A percentile compares a stretch with the other conserved stretches of the same genome.
These are phyloP conservation scores for Candida smagusa DNA, from an alignment of 1,139 yeast genomes.

Conservation along the genomic window DNA sequence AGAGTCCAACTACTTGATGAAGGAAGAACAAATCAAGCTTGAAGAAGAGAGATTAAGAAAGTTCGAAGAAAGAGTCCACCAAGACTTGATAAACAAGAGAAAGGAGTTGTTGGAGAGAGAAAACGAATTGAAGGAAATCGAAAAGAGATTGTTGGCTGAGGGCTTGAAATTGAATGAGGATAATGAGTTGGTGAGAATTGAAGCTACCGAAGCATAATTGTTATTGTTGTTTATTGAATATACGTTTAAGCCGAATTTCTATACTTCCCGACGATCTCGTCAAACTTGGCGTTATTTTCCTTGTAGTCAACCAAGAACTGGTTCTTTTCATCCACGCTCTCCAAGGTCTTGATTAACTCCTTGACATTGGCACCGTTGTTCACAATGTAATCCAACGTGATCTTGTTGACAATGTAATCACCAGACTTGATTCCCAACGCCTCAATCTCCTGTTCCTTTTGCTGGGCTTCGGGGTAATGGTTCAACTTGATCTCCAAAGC, in stretches of 20 bases:
- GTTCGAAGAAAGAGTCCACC: slow-evolving; percentile 84
- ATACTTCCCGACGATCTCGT: slow-evolving; percentile 56
- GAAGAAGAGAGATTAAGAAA: slow-evolving; percentile 79
- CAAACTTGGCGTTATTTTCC: slow-evolving; percentile 53
- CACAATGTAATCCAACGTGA: slow-evolving; percentile 49
- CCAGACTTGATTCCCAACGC: slow-evolving; percentile 31
- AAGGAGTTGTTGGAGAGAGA: slow-evolving; percentile 85
- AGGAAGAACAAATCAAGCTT: slow-evolving; percentile 76
- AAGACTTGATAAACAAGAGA: slow-evolving; percentile 80
- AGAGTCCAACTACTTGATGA: slow-evolving; percentile 51
- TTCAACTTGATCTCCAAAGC: slow-evolving; percentile 44
- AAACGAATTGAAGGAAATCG: slow-evolving; percentile 80
- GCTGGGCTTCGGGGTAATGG: slow-evolving; percentile 46
- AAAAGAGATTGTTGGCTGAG: slow-evolving; percentile 65
- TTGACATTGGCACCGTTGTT: slow-evolving; percentile 43
- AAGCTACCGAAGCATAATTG: slow-evolving; percentile 1
- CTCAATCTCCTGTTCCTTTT: slow-evolving; percentile 44
- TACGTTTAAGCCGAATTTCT: slow-evolving; percentile 12
- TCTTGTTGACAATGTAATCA: slow-evolving; percentile 57
- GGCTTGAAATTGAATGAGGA: slow-evolving; percentile 43
- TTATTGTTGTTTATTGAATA: slow-evolving; percentile 1
- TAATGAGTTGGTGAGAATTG: slow-evolving; percentile 38
- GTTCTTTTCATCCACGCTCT: slow-evolving; percentile 45
- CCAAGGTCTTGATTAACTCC: slow-evolving; percentile 40
- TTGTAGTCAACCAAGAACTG: slow-evolving; percentile 48